phyloP scores from a whole-genome alignment of 2,329 filamentous ascomycete species.

The Cercospora sp. region DNA sequence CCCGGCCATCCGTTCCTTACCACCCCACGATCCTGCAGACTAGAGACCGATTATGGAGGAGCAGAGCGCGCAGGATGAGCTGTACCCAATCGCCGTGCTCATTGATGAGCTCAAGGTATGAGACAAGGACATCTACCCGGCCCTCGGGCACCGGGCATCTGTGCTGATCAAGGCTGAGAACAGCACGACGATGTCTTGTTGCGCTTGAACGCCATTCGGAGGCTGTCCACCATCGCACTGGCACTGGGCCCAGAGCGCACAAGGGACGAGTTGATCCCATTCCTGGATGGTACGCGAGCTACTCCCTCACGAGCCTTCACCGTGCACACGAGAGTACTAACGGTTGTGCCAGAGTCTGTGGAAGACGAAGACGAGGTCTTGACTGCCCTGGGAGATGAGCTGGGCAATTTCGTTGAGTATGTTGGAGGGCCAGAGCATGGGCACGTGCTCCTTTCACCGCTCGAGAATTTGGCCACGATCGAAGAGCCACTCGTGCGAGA shows the following conservation, averaged over 20 bases:
- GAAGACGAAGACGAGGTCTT: constrained; percentile 99
- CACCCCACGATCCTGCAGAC: constrained; percentile 9
- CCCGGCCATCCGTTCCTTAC: constrained; percentile 34
- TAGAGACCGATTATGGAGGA: constrained; percentile 70
- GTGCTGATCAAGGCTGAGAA: neutral
- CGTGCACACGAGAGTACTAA: constrained; percentile 33
- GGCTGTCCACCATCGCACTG: constrained; percentile 95
- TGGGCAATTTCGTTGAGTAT: constrained; percentile 95
- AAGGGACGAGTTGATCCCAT: constrained; percentile 96
- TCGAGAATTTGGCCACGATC: constrained; percentile 97
- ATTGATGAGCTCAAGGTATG: constrained; percentile 98
- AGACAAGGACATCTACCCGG: constrained; percentile 16
- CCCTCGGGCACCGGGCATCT: neutral
- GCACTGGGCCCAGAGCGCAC: constrained; percentile 94
- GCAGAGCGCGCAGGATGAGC: constrained; percentile 89
- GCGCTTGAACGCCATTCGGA: constrained; percentile 96
- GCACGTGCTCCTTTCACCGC: constrained; percentile 91
- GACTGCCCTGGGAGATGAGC: constrained; percentile 93
- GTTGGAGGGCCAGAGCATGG: constrained; percentile 91
- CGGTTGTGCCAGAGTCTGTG: constrained; percentile 73
- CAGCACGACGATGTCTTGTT: constrained; percentile 98
- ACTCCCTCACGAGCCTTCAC: neutral
- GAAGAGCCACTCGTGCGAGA: constrained; percentile 97
- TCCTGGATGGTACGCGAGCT: constrained; percentile 81
- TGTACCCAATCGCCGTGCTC: constrained; percentile 98